phyloP scores from a whole-genome alignment of 768 basidiomycete species.

The Naganishia antarctica region DNA sequence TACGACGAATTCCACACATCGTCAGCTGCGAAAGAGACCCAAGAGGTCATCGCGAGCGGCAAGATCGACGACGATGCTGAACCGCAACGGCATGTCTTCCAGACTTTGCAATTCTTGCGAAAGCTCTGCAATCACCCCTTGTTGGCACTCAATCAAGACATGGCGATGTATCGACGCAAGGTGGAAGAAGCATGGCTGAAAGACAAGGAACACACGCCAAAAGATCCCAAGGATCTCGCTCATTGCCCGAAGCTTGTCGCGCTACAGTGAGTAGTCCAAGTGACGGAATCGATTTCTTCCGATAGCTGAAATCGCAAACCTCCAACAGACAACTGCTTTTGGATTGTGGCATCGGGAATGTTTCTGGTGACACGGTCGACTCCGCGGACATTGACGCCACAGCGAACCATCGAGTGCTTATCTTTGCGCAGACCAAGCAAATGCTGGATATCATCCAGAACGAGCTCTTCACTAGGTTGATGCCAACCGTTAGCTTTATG shows the following conservation, averaged over 20 bases:
- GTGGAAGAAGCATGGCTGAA: conserved; percentile 49
- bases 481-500: conserved; percentile 98
- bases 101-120: conserved; percentile 89
- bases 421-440: conserved; percentile 98
- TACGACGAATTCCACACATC: conserved; percentile 92
- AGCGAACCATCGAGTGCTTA: conserved; percentile 95
- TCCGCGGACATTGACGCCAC: conserved; percentile 68
- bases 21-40: conserved; percentile 61
- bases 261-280: conserved; percentile 60
- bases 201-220: conserved; percentile 41
- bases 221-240: conserved; percentile 59
- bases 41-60: conserved; percentile 56
- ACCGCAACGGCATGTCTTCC: conserved; percentile 82
- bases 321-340: conserved; percentile 73
- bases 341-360: conserved; percentile 85
- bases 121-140: conserved; percentile 98
- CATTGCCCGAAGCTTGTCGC: conserved; percentile 93
- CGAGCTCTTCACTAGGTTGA: conserved; percentile 80
- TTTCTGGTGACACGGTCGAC: conserved; percentile 49
- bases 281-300: neutral
- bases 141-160: conserved; percentile 73
- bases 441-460: conserved; percentile 97
- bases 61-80: conserved; percentile 44
- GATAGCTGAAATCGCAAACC: conserved; percentile 21
- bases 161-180: conserved; percentile 58